Evolutionary conservation across 2,329 filamentous ascomycete genomes (phyloP).

Genomic region (Neopestalotiopsis rosae): DNA sequence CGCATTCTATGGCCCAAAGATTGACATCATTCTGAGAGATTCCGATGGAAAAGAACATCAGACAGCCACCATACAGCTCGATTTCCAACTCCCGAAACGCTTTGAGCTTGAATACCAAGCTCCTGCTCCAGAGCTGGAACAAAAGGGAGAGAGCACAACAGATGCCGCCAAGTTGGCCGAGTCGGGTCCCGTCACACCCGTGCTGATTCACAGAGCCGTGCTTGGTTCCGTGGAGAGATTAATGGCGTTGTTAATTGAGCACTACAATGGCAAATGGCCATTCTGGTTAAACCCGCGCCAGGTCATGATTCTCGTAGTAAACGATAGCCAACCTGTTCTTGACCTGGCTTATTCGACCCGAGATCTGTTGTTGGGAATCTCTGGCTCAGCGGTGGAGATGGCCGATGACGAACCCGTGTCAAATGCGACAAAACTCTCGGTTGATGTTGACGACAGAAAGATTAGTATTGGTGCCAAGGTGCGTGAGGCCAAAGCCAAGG

Average conservation of each 20-base stretch:
- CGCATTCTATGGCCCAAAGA: constrained; percentile 91
- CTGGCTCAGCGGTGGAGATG: constrained; percentile 36
- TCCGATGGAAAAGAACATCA: constrained; percentile 86
- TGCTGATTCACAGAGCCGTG: constrained; percentile 85
- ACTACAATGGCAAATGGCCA: constrained; percentile 80
- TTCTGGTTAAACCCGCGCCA: constrained; percentile 89
- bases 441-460: constrained; percentile 72
- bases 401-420: constrained; percentile 46
- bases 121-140: constrained; percentile 67
- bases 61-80: constrained; percentile 86
- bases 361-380: constrained; percentile 54
- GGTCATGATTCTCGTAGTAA: constrained; percentile 75
- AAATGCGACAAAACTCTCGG: constrained; percentile 64
- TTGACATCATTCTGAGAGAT: constrained; percentile 83
- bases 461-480: constrained; percentile 72
- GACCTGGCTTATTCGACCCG: constrained; percentile 53
- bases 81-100: constrained; percentile 86
- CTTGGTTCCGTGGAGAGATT: constrained; percentile 85
- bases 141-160: constrained; percentile 53
- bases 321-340: constrained; percentile 61
- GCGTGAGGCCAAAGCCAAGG: constrained; percentile 71
- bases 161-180: constrained; percentile 53
- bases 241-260: constrained; percentile 84
- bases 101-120: constrained; percentile 79
- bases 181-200: constrained; percentile 70